Conservation (phyloP, 2,329 filamentous ascomycete genomes). For the Paracoccidioides lutzii region DNA sequence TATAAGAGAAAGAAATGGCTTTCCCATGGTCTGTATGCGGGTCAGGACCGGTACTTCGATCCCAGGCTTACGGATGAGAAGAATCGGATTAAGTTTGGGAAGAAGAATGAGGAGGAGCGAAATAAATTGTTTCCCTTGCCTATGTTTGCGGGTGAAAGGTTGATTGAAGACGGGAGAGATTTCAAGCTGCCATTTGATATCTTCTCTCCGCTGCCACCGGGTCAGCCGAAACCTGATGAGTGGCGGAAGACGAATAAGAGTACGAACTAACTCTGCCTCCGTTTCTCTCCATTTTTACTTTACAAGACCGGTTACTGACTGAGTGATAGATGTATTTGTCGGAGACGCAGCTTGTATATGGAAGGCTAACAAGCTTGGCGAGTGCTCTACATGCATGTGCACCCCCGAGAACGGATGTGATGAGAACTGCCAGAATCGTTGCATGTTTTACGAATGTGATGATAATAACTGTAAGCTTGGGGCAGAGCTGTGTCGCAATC, state of each 20-base stretch:
- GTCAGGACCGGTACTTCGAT: constrained; percentile 49
- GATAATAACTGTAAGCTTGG: constrained; percentile 74
- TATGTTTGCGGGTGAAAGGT: constrained; percentile 61
- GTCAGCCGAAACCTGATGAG: constrained; percentile 81
- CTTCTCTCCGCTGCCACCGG: constrained; percentile 72
- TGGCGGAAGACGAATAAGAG: constrained; percentile 88
- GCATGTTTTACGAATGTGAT: constrained; percentile 97
- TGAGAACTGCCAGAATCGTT: constrained; percentile 83
- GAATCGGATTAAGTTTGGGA: constrained; percentile 21
- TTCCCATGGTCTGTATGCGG: constrained; percentile 71
- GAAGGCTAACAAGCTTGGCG: constrained; percentile 63
- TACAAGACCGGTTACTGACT: constrained; percentile 18
- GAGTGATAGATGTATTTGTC: constrained; percentile 66
- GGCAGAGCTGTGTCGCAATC: constrained; percentile 64
- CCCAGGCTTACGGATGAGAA: constrained; percentile 37
- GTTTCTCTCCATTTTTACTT: background rate
- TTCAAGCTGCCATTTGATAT: constrained; percentile 85
- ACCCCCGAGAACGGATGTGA: constrained; percentile 66
- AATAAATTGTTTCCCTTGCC: constrained; percentile 51
- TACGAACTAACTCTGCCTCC: constrained; percentile 28
- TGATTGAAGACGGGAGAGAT: constrained; percentile 59
- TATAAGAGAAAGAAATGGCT: constrained; percentile 60
- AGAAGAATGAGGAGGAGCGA: constrained; percentile 17
- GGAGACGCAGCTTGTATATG: constrained; percentile 69
- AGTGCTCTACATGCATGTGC: constrained; percentile 69